These are phyloP conservation scores for Gossypium aridum DNA, from an alignment of 441 rosid species.

Conservation along the genomic window DNA sequence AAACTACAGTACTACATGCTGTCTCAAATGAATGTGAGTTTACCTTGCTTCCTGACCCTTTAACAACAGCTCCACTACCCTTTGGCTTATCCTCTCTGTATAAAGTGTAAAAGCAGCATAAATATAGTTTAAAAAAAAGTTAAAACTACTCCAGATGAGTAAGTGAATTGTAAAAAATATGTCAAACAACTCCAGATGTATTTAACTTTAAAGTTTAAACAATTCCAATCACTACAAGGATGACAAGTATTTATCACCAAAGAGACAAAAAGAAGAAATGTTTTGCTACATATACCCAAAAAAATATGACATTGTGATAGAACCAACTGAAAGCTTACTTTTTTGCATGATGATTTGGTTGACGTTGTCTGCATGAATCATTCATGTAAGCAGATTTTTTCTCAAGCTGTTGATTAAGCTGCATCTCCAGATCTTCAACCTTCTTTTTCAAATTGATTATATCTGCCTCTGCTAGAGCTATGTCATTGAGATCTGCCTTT, in stretches of 20 bases:
- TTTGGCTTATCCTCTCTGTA: constrained; percentile 57
- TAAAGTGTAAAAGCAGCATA: constrained; percentile 2
- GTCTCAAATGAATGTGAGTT: constrained; percentile 14
- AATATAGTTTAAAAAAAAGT: background rate
- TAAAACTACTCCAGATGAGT: background rate
- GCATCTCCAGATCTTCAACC: constrained; percentile 55
- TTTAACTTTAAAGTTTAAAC: background rate
- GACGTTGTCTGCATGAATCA: constrained; percentile 26
- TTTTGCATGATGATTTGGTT: constrained; percentile 30
- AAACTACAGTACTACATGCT: background rate
- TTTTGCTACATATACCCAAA: background rate
- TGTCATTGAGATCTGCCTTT: constrained; percentile 58
- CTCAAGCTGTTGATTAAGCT: constrained; percentile 44
- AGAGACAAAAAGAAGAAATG: background rate
- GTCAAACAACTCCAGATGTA: background rate
- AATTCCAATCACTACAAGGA: background rate
- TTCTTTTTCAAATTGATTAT: constrained; percentile 52
- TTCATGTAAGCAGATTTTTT: constrained; percentile 24
- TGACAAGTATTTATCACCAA: background rate
- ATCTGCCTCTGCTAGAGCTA: constrained; percentile 60
- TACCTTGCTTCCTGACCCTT: constrained; percentile 60
- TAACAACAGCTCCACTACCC: constrained; percentile 32
- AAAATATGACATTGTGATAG: background rate
- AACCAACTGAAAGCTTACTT: constrained; percentile 33
- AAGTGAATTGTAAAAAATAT: background rate